Percentiles rank a stretch among this genome's conserved stretches.
Evolutionary conservation across 306 rosid species (phyloP).

Genomic region (Adenanthera pavonina): DNA sequence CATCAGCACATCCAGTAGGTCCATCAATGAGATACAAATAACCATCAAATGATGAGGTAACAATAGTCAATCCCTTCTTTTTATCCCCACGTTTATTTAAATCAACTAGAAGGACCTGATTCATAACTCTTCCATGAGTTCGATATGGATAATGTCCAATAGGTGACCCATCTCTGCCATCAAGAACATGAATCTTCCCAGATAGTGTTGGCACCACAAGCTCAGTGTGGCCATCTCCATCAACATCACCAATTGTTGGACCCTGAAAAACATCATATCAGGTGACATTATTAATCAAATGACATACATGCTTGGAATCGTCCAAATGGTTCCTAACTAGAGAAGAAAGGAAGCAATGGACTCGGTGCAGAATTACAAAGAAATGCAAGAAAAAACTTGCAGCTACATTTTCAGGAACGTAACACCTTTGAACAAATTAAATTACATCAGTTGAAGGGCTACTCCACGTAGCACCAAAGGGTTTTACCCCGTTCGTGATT

Average conservation of each 20-base stretch:
- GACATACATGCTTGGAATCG: constrained; percentile 14
- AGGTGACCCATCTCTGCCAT: constrained; percentile 90
- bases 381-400: constrained; percentile 10
- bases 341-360: background rate
- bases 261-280: constrained; percentile 61
- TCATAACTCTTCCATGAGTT: constrained; percentile 97
- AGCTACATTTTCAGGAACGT: constrained; percentile 23
- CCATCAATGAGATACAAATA: constrained; percentile 96
- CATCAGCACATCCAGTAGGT: constrained; percentile 94
- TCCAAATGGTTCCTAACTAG: constrained; percentile 1
- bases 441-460: background rate
- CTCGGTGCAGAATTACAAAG: background rate
- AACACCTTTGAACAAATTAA: constrained; percentile 16
- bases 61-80: constrained; percentile 86
- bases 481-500: background rate
- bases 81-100: constrained; percentile 77
- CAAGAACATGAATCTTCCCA: constrained; percentile 91
- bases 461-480: constrained; percentile 13
- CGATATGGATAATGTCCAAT: constrained; percentile 82
- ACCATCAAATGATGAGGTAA: constrained; percentile 94
- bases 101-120: constrained; percentile 91
- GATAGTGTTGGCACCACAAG: constrained; percentile 91
- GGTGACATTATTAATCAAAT: constrained; percentile 19
- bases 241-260: constrained; percentile 90
- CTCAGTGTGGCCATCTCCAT: constrained; percentile 97